phyloP scores from a whole-genome alignment of 202 grass and related monocot genomes.

The Dendrocalamus latiflorus region DNA sequence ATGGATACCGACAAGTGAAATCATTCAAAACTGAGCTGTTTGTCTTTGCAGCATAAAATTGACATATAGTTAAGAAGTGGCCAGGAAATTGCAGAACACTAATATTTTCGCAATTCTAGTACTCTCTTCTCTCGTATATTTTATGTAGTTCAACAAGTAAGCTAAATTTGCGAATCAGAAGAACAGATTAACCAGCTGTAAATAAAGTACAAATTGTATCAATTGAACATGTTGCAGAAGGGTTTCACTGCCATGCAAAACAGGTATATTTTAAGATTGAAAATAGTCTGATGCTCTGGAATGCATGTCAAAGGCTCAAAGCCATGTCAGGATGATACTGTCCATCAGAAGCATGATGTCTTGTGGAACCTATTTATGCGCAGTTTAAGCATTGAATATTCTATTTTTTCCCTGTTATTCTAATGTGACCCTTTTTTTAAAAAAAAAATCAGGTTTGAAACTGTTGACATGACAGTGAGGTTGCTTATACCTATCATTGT shows the following conservation, averaged over 20 bases:
- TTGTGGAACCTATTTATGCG: not conserved
- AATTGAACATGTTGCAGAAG: not conserved
- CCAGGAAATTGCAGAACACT: not conserved
- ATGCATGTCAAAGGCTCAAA: not conserved
- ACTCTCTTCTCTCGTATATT: not conserved
- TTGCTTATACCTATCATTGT: constrained; percentile 98
- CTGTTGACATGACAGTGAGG: constrained; percentile 90
- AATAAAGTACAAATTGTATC: not conserved
- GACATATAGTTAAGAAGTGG: not conserved
- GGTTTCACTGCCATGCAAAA: not conserved
- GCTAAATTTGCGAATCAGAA: not conserved
- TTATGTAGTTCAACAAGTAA: not conserved
- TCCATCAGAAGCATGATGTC: not conserved
- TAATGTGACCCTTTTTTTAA: not conserved
- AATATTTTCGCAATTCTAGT: not conserved
- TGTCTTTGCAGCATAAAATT: not conserved
- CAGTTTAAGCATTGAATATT: not conserved
- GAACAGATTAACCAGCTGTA: not conserved
- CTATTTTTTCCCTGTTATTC: not conserved
- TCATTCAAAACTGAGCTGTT: not conserved
- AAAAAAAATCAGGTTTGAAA: constrained; percentile 72
- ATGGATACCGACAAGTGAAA: not conserved
- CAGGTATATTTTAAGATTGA: not conserved
- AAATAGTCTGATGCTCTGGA: not conserved
- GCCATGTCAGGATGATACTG: not conserved